Evolutionary conservation across 2,329 filamentous ascomycete species (phyloP).

Genomic region (Hymenoscyphus scutula): DNA sequence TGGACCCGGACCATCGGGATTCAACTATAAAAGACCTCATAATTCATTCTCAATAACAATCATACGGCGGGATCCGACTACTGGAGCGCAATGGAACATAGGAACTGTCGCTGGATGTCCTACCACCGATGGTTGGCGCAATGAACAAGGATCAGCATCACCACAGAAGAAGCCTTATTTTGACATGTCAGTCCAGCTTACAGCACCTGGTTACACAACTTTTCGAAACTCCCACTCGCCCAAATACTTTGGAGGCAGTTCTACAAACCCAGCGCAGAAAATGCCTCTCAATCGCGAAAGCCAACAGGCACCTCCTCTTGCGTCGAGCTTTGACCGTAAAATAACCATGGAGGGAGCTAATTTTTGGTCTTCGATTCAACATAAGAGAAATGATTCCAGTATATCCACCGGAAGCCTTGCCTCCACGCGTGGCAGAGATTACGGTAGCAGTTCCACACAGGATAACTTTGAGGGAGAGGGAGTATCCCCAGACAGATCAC

Average conservation of each 20-base stretch:
- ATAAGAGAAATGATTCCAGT: constrained; percentile 30
- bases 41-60: constrained; percentile 44
- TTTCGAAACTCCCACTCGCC: constrained; percentile 27
- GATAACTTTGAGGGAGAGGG: constrained; percentile 12
- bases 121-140: constrained; percentile 15
- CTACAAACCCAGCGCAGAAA: background rate
- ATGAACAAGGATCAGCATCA: constrained; percentile 29
- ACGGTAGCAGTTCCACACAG: constrained; percentile 19
- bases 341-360: constrained; percentile 50
- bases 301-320: background rate
- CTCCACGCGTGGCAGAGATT: constrained; percentile 19
- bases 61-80: constrained; percentile 70
- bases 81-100: constrained; percentile 72
- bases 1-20: background rate
- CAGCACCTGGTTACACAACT: constrained; percentile 35
- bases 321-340: constrained; percentile 47
- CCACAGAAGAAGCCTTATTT: constrained; percentile 40
- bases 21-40: background rate
- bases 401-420: constrained; percentile 16
- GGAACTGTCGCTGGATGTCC: constrained; percentile 53
- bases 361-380: constrained; percentile 31
- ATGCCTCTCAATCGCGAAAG: constrained; percentile 8
- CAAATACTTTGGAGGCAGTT: background rate
- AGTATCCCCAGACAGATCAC: constrained; percentile 16
- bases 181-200: constrained; percentile 35